Conservation (phyloP, 2,329 filamentous ascomycete genomes). For the Diaporthe sp. region DNA sequence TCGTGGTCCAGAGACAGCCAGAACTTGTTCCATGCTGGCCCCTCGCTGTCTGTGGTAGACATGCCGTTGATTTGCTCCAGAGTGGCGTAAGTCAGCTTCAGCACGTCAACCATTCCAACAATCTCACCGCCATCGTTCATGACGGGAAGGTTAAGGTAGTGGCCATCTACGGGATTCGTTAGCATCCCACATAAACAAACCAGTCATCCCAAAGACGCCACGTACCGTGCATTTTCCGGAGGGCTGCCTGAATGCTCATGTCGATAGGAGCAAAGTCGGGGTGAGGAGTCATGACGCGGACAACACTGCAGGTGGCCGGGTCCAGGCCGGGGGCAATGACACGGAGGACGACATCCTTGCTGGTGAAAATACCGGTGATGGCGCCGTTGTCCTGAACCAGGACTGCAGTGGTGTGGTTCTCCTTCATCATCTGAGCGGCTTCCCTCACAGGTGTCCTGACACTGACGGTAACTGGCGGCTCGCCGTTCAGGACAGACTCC, state of each 20-base stretch:
- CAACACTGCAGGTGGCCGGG: constrained; percentile 94
- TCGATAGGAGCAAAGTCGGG: constrained; percentile 98
- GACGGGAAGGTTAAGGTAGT: constrained; percentile 97
- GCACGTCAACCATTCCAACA: constrained; percentile 98
- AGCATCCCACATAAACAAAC: constrained; percentile 26
- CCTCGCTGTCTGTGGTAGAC: constrained; percentile 88
- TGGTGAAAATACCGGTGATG: constrained; percentile 99
- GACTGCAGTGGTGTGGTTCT: constrained; percentile 97
- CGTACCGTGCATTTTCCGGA: constrained; percentile 99
- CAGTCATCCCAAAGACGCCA: constrained; percentile 37
- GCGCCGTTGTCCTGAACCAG: constrained; percentile 96
- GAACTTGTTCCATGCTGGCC: constrained; percentile 99
- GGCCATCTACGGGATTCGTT: constrained; percentile 78
- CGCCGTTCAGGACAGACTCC: constrained; percentile 92
- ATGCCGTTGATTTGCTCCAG: constrained; percentile 98
- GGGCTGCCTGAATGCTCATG: constrained; percentile 98
- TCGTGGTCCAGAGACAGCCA: constrained; percentile 97
- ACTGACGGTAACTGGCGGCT: constrained; percentile 93
- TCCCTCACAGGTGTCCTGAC: constrained; percentile 97
- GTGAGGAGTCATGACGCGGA: constrained; percentile 98
- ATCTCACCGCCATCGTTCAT: constrained; percentile 99
- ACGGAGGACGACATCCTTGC: constrained; percentile 97
- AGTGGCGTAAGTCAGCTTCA: constrained; percentile 98
- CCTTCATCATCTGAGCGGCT: constrained; percentile 96
- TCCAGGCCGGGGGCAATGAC: constrained; percentile 98